Base-by-base conservation (phyloP, 2,329 filamentous ascomycete genomes). In the Aspergillus spinulosporus region DNA sequence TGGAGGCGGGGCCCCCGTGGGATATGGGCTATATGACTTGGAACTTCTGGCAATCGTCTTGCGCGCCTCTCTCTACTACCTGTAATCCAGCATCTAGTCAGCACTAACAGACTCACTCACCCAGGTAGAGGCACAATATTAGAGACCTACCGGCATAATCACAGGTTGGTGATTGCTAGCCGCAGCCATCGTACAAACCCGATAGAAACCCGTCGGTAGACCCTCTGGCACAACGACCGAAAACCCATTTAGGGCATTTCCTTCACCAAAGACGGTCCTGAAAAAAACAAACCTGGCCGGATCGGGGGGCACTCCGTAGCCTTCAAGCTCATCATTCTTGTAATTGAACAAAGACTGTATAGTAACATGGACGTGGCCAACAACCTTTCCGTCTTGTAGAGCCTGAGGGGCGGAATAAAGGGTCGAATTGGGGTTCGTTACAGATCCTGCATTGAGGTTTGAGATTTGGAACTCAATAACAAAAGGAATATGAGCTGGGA, bases 41-140 rank as follows among this genome's bases (percentile, higher is more conserved):
- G 29, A 56, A 52, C 15, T 45, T 56, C 48, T 56, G 49, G 21
- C 54, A 56, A 52, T 52, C 54, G 21, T 52, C 43, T 43, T 56
- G 54, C 6, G 54, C 21, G 2, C 49, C 48, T 7, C 54, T 46
- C 4, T 48, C 14, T 4, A 56, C 29, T 12, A 52, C 29, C 48
- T 56, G 12, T 7, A 28, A 36, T 40, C 9, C 21, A 21, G 21
- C 21, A 21, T 21, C 21, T 21, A 21, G 21, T 21, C n/a, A 15
- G 31, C 5, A 40, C 11, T 29, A 40, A 21, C 5, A 21, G 21
- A 21, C 21, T 21, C 21, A 21, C 21, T 21, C 21, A 21, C 21
- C 21, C 21, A 21, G 21, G 21, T 21, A 21, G 21, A 21, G 21
- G 21, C 21, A 21, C 21, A 21, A 21, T 21, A 21, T 21, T 4